Base-by-base conservation (phyloP, 108 stramenopile species). In the Seminavis robusta region DNA sequence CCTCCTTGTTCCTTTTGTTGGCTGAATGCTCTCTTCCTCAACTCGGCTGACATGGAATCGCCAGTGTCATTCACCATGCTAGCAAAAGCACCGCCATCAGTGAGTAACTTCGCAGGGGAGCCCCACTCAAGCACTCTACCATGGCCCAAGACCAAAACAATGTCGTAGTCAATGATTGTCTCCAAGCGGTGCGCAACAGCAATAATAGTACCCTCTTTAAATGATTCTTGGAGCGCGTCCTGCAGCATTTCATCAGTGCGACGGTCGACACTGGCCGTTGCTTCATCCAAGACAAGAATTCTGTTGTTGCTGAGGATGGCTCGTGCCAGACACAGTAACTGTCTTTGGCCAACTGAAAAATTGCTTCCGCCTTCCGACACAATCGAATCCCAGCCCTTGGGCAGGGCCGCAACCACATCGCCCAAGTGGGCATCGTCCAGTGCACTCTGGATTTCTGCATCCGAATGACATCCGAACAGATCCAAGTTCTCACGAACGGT, bases 401-500 rank as follows among this genome's bases (percentile, higher is more conserved):
- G 74, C 15, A 88, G 59, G n/a, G 79, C 65, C 13, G 69, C 45
- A 21, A 82, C 77, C 1, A 46, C 66, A 21, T 89, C 71, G 36
- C 83, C 55, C 67, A 99, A 78, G 33, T 85, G 76, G 20, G 72
- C 77, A 53, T 83, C 85, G 13, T 51, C 53, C 0, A 83, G 47
- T 0, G 81, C 80, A 39, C 74, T 66, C 10, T 62, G 55, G 21
- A 94, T 74, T 28, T 71, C 69, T 20, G 77, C 71, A 32, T 83
- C 75, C 16, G 62, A 54, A 42, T 79, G 63, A 13, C 33, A n/a
- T 15, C 46, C 52, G 51, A 95, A 95, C 4, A 94, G 89, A 59
- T 98, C 98, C n/a, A 98, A 66, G 67, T 98, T 98, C 27, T 94
- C 86, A 47, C 94, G 76, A 26, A 98, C 60, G 11, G 94, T 87